Evolutionary conservation across 805 yeast genomes (phyloP).

Genomic region (Metschnikowia bowlesiae): DNA sequence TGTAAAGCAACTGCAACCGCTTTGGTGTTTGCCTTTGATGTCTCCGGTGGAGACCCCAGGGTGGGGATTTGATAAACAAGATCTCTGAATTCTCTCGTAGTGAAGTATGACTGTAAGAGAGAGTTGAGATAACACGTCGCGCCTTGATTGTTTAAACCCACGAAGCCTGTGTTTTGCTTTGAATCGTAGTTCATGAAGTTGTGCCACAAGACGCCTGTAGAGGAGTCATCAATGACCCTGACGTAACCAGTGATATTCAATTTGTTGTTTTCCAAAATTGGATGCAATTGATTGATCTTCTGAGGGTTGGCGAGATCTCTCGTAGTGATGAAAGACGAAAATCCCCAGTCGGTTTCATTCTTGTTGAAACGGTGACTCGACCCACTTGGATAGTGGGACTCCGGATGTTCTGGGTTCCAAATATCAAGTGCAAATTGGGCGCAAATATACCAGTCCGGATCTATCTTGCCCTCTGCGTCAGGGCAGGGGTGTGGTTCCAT

Average conservation of each 20-base stretch:
- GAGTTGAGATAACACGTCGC: conserved; percentile 98
- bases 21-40: conserved; percentile 28
- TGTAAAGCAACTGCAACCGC: conserved; percentile 79
- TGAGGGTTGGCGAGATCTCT: conserved; percentile 39
- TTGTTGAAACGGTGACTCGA: conserved; percentile 77
- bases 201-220: conserved; percentile 94
- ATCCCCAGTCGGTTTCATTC: conserved; percentile 93
- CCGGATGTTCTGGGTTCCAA: conserved; percentile 75
- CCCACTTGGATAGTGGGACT: conserved; percentile 52
- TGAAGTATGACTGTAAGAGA: conserved; percentile 81
- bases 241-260: conserved; percentile 75
- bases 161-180: conserved; percentile 80
- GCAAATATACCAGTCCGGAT: conserved; percentile 74
- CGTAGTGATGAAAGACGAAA: conserved; percentile 55
- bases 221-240: conserved; percentile 71
- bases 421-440: conserved; percentile 83
- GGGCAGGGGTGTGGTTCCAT: conserved; percentile 64
- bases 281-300: conserved; percentile 21
- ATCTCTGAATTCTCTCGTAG: conserved; percentile 75
- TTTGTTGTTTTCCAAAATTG: conserved; percentile 48
- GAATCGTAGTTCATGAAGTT: conserved; percentile 81
- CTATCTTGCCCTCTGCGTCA: conserved; percentile 21
- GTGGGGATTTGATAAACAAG: conserved; percentile 91
- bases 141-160: conserved; percentile 93
- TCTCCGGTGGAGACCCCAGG: conserved; percentile 18